Evolutionary conservation across 768 basidiomycete species (phyloP).

Genomic region (Cytidiella melzeri): DNA sequence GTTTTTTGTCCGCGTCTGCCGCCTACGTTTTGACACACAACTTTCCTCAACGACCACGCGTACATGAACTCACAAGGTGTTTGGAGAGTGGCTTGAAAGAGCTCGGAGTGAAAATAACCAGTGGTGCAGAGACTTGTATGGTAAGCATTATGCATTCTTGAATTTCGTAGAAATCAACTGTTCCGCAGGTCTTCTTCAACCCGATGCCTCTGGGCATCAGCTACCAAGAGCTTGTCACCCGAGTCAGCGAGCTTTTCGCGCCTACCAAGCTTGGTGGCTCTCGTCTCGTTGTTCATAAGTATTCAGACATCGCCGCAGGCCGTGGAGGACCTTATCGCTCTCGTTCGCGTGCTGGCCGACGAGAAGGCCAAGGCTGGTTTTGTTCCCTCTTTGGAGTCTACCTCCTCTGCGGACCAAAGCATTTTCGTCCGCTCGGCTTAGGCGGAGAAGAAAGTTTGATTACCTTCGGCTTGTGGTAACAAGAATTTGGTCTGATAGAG

Average conservation of each 20-base stretch:
- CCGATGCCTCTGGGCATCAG: slow-evolving; percentile 63
- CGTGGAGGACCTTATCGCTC: slow-evolving; percentile 71
- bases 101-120: slow-evolving; percentile 67
- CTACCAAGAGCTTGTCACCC: slow-evolving; percentile 63
- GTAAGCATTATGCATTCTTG: slow-evolving; percentile 34
- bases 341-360: slow-evolving; percentile 58
- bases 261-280: slow-evolving; percentile 70
- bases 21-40: slow-evolving; percentile 86
- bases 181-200: slow-evolving; percentile 71
- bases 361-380: slow-evolving; percentile 63
- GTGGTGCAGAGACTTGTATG: slow-evolving; percentile 85
- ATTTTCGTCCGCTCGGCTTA: slow-evolving; percentile 21
- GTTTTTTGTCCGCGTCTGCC: slow-evolving; percentile 73
- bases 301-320: slow-evolving; percentile 77
- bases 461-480: too few relatives aligned
- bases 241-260: slow-evolving; percentile 54
- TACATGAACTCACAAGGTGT: slow-evolving; percentile 66
- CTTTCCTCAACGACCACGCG: slow-evolving; percentile 65
- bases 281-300: slow-evolving; percentile 79
- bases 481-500: too few relatives aligned
- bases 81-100: slow-evolving; percentile 67
- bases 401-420: slow-evolving; percentile 15
- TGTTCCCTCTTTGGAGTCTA: slow-evolving; percentile 15
- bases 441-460: background rate
- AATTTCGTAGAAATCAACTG: background rate